A percentile compares a stretch with the other conserved stretches of the same genome.
phyloP scores from a whole-genome alignment of 768 basidiomycete species.

The Phanerochaete sordida region DNA sequence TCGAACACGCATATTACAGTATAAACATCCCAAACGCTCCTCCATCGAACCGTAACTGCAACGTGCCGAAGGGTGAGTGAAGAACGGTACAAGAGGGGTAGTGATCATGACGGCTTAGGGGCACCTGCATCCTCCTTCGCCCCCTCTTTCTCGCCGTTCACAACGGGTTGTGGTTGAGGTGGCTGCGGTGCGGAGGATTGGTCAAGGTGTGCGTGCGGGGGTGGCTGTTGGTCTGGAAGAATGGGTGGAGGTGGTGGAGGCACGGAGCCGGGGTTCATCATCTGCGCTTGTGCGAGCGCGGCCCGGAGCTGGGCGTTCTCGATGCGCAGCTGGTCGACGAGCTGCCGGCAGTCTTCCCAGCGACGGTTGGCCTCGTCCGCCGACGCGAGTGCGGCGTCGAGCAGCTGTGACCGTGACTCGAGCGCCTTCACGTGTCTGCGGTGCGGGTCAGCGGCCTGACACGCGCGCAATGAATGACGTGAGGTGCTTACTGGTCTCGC shows the following conservation, averaged over 20 bases:
- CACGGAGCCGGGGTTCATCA: conserved; percentile 1
- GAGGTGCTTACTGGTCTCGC: conserved; percentile 71
- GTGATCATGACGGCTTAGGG: background rate
- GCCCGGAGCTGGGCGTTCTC: conserved; percentile 79
- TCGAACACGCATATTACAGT: background rate
- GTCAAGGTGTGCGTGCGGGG: background rate
- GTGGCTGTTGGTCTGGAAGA: background rate
- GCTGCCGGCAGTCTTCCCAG: conserved; percentile 87
- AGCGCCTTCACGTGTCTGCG: conserved; percentile 81
- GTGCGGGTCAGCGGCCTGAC: background rate
- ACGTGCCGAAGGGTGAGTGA: background rate
- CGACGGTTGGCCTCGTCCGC: conserved; percentile 87
- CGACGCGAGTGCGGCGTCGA: conserved; percentile 81
- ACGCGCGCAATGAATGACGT: background rate
- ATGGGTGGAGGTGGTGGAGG: background rate
- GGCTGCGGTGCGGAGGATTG: background rate
- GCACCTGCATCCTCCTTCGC: background rate
- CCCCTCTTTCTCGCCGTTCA: background rate
- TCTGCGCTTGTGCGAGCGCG: conserved; percentile 39
- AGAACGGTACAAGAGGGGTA: background rate
- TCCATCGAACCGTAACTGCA: background rate
- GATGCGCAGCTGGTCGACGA: conserved; percentile 83
- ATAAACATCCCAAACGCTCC: background rate
- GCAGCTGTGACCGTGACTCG: conserved; percentile 79
- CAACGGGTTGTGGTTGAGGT: background rate